Base-by-base conservation (phyloP, 306 rosid genomes). In the Vachellia collinsii region DNA sequence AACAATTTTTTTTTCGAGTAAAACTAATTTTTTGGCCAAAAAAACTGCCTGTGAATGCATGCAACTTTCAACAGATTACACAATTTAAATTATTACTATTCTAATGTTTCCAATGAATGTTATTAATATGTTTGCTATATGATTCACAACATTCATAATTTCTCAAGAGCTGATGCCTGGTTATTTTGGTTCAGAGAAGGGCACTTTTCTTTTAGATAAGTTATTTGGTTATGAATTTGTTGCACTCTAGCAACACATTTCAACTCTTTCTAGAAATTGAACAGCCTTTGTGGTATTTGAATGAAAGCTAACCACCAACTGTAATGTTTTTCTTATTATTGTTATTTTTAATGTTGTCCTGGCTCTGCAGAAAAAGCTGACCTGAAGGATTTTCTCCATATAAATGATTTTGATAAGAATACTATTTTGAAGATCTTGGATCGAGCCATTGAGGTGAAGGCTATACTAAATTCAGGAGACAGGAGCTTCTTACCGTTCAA, bases 391-490 rank as follows among this genome's bases (percentile, higher is more conserved):
- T 96, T 96, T 81, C 74, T 96, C 71, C 98, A 90, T 87, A 88
- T 96, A 16, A 82, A 75, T 79, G 98, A 96, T 85, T 96, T 91
- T 77, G 90, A 92, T 70, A 93, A 92, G 80, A 84, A 85, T 36
- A 88, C 97, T 16, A 86, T 96, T 82, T 50, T 93, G 81, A 89
- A 93, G 89, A 92, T 96, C 51, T 86, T 95, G 74, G 92, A 89
- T 50, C 91, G 87, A 65, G 99, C 99, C 70, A 78, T 68, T 51
- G 98, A 93, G 86, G 93, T 96, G 47, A 96, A 96, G 93, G 89
- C 91, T 8, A 77, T 85, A 77, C 66, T 96, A 12, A 96, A 92
- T 66, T 93, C 99, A 29, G 97, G 99, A 78, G 98, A 96, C 54
- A 88, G 86, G 85, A 58, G 93, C 29, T 96, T 82, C 85, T 92